Base-by-base conservation (phyloP, 129 eudicot species). In the Logfia minima region DNA sequence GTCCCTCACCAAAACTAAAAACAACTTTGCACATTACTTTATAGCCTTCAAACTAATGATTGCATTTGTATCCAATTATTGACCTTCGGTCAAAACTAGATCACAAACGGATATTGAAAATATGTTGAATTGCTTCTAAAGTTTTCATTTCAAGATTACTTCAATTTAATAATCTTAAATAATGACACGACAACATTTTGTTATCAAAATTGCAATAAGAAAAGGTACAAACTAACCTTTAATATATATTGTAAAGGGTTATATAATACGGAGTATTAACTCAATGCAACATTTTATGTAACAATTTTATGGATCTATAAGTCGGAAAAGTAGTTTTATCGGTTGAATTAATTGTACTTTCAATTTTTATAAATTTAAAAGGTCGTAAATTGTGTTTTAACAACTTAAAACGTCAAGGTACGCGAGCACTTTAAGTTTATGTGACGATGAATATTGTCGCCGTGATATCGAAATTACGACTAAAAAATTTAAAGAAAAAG, bases 41-140 rank as follows among this genome's bases (percentile, higher is more conserved):
- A 63, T 14, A 18, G 52, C 60, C n/a, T 75, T 56, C 48, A 41
- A 10, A 77, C 60, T 77, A 72, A 53, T 53, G 65, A 55, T 23
- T 5, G 6, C 48, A 41, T 41, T 41, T 2, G 48, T 9, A 52
- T 52, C 66, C 66, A 32, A 52, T 76, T 65, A 41, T 67, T 66
- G 31, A 29, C 52, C 68, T 56, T 77, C 55, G 58, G 75, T 77
- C 75, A 77, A 77, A 66, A 68, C 75, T 22, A 52, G 75, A 35
- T 67, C 75, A 67, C 81, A 35, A 55, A 16, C 22, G 35, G 34
- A 18, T 0, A 64, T 18, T 52, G 26, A 29, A 71, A 5, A 22
- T 66, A 76, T 31, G 73, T 66, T 45, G 28, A 26, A 1, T 18
- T 28, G 63, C 26, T 71, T 28, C 10, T 19, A 19, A 19, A 58